phyloP scores from a whole-genome alignment of 2,329 filamentous ascomycete genomes.

The Sporothrix phasma region DNA sequence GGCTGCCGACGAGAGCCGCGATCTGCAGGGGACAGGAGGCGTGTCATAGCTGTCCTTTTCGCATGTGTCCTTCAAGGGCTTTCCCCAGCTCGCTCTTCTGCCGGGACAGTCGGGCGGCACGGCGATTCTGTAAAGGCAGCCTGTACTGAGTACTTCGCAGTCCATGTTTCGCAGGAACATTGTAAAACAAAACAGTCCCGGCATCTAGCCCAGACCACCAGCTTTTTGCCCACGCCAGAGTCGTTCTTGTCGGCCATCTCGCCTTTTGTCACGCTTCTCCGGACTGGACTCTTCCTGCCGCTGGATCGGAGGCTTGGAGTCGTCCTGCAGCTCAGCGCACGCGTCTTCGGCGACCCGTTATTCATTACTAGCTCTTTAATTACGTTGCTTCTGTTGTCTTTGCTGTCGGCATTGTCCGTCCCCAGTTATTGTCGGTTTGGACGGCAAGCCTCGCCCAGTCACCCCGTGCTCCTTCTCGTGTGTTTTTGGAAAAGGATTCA shows the following conservation, averaged over 20 bases:
- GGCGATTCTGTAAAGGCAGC: neutral
- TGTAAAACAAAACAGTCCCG: neutral
- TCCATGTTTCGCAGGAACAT: too few species aligned
- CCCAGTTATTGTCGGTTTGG: too few species aligned
- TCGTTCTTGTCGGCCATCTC: neutral
- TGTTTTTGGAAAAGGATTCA: neutral
- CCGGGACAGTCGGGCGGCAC: constrained; percentile 2
- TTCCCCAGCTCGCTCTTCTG: constrained; percentile 1
- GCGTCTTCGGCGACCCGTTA: neutral
- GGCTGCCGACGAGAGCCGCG: neutral
- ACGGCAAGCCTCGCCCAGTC: constrained; percentile 1
- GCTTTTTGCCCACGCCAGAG: too few species aligned
- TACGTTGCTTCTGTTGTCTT: neutral
- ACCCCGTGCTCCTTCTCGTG: neutral
- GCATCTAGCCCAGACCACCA: neutral
- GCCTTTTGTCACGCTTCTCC: neutral
- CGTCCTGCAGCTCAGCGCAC: neutral
- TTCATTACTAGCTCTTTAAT: neutral
- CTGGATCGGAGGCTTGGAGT: neutral
- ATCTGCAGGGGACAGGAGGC: neutral
- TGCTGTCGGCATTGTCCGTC: neutral
- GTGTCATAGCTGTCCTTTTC: neutral
- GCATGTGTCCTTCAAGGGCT: neutral
- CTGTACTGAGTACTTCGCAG: neutral
- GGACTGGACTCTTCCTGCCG: neutral